phyloP scores from a whole-genome alignment of 2,329 filamentous ascomycete genomes.

The Trichoderma atrobrunneum region DNA sequence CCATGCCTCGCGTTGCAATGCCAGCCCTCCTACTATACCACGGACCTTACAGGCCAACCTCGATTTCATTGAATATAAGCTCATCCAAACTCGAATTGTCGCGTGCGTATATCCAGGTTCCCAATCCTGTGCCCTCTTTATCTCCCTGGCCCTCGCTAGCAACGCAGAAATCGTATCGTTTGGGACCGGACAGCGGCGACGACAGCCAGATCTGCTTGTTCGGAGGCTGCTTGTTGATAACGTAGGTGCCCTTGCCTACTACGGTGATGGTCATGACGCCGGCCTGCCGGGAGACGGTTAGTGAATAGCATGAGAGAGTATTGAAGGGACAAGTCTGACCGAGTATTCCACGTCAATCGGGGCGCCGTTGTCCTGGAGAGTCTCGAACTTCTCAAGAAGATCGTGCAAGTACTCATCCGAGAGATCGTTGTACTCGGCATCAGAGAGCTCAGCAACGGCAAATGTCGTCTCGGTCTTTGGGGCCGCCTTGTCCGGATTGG shows the following conservation, averaged over 20 bases:
- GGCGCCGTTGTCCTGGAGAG: conserved; percentile 66
- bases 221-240: conserved; percentile 97
- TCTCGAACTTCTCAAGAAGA: conserved; percentile 62
- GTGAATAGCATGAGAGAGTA: background rate
- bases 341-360: conserved; percentile 87
- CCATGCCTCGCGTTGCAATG: background rate
- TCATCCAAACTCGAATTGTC: conserved; percentile 75
- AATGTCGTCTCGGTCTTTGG: conserved; percentile 39
- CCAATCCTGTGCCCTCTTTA: conserved; percentile 71
- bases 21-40: background rate
- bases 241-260: conserved; percentile 72
- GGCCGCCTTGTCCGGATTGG: conserved; percentile 49
- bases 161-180: conserved; percentile 88
- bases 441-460: conserved; percentile 61
- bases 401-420: conserved; percentile 71
- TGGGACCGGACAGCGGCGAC: conserved; percentile 85
- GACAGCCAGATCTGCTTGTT: conserved; percentile 98
- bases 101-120: conserved; percentile 83
- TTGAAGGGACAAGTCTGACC: conserved; percentile 48
- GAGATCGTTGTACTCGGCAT: conserved; percentile 71
- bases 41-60: conserved; percentile 52
- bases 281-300: conserved; percentile 51
- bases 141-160: conserved; percentile 65
- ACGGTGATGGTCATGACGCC: conserved; percentile 79
- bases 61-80: conserved; percentile 73